Evolutionary conservation across 768 basidiomycete genomes (phyloP).

Genomic region (Dictyophora rubrovolvata): DNA sequence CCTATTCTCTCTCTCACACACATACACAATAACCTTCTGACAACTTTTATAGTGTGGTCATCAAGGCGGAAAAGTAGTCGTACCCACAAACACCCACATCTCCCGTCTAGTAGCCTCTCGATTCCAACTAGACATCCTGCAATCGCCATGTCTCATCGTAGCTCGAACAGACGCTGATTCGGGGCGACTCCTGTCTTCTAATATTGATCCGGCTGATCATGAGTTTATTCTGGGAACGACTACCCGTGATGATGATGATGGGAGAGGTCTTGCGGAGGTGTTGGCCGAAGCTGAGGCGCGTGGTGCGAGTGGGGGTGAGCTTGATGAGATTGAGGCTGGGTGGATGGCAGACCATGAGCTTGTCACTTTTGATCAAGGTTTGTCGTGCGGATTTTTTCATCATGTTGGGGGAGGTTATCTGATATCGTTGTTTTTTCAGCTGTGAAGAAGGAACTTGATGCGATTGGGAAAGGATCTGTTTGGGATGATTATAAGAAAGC

Average conservation of each 20-base stretch:
- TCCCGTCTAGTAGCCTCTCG: conserved; percentile 77
- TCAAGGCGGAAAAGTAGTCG: conserved; percentile 85
- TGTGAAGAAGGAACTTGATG: conserved; percentile 46
- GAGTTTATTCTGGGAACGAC: conserved; percentile 32
- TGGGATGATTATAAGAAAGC: conserved; percentile 50
- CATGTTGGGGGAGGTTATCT: background rate
- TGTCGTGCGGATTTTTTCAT: conserved; percentile 15
- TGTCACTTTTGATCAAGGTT: conserved; percentile 80
- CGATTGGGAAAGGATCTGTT: conserved; percentile 41
- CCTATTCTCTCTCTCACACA: background rate
- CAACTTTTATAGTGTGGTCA: conserved; percentile 37
- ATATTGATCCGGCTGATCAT: conserved; percentile 75
- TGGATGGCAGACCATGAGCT: conserved; percentile 65
- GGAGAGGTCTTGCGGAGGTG: conserved; percentile 53
- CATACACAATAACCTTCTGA: no score
- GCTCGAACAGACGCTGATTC: conserved; percentile 90
- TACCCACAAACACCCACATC: conserved; percentile 80
- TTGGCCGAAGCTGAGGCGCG: conserved; percentile 56
- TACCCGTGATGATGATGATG: conserved; percentile 8
- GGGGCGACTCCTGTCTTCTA: conserved; percentile 73
- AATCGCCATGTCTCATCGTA: conserved; percentile 80
- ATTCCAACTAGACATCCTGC: conserved; percentile 85
- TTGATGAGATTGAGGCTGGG: conserved; percentile 62
- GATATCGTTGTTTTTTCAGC: conserved; percentile 27
- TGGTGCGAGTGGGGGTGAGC: conserved; percentile 54